Percentiles rank a stretch among this genome's conserved stretches.
Conservation (phyloP, 2,329 filamentous ascomycete species). For the Aspergillus tanneri region DNA sequence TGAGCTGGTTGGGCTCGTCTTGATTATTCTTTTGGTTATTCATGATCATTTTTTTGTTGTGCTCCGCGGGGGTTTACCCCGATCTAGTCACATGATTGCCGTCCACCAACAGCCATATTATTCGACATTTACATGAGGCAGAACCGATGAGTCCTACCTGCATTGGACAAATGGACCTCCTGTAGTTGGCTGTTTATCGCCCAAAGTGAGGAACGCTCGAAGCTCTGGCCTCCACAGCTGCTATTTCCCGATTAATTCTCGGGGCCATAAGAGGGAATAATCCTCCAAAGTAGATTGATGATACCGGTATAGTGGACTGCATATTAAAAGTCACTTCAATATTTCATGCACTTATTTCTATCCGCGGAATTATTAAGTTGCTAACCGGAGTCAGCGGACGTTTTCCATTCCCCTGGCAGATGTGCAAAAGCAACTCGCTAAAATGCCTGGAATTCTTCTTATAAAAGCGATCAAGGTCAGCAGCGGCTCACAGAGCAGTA, state of each 20-base stretch:
- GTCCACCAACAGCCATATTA: no score
- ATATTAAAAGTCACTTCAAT: no score
- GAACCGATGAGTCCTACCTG: no score
- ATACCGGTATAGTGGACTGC: no score
- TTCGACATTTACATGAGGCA: no score
- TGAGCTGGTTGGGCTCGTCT: no score
- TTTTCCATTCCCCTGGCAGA: conserved; percentile 18
- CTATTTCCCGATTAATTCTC: conserved; percentile 12
- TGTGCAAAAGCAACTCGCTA: conserved; percentile 46
- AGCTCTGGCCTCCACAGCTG: conserved; percentile 4
- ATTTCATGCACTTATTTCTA: not conserved
- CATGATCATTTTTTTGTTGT: no score
- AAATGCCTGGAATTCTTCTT: conserved; percentile 95
- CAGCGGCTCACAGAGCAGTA: conserved; percentile 82
- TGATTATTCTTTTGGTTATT: no score
- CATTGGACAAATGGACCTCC: not conserved
- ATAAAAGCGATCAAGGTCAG: conserved; percentile 99
- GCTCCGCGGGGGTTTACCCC: no score
- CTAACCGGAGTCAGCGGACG: not conserved
- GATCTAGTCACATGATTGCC: no score
- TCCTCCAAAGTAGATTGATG: no score
- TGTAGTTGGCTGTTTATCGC: not conserved
- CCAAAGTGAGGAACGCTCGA: not conserved
- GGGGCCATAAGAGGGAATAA: not conserved
- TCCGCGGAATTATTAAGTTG: not conserved